A percentile compares a stretch with the other conserved stretches of the same genome.
phyloP scores from a whole-genome alignment of 2,329 filamentous ascomycete genomes.

The Blastomyces parvus region DNA sequence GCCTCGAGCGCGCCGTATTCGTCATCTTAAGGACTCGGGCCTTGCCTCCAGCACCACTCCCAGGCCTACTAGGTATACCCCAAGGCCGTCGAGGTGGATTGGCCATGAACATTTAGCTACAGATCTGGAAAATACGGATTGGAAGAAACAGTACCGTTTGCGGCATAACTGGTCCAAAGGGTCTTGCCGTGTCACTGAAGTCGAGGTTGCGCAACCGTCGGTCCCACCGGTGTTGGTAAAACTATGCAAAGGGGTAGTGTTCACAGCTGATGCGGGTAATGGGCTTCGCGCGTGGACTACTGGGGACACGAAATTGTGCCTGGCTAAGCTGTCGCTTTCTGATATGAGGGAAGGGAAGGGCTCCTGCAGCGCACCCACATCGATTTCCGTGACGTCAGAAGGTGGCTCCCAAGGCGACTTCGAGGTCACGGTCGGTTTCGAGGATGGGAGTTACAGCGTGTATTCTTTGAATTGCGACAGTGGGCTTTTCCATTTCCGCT shows the following conservation, averaged over 20 bases:
- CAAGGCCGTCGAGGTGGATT: slow-evolving; percentile 51
- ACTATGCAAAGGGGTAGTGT: slow-evolving; percentile 64
- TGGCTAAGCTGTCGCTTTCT: slow-evolving; percentile 41
- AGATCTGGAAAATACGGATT: slow-evolving; percentile 51
- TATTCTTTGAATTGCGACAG: slow-evolving; percentile 50
- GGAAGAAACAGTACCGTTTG: slow-evolving; percentile 82
- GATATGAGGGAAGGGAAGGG: slow-evolving; percentile 33
- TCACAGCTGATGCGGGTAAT: slow-evolving; percentile 60
- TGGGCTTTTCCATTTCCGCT: slow-evolving; percentile 41
- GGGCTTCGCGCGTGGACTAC: slow-evolving; percentile 74
- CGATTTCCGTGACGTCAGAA: slow-evolving; percentile 38
- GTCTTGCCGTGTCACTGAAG: slow-evolving; percentile 67
- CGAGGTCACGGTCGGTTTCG: slow-evolving; percentile 59
- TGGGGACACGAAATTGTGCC: slow-evolving; percentile 48
- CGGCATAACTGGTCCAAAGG: slow-evolving; percentile 86
- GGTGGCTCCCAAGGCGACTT: slow-evolving; percentile 38
- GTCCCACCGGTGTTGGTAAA: slow-evolving; percentile 61
- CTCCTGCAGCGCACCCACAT: slow-evolving; percentile 57
- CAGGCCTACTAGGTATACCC: slow-evolving; percentile 38
- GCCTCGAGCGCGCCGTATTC: slow-evolving; percentile 66
- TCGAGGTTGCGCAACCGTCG: slow-evolving; percentile 50
- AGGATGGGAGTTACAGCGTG: slow-evolving; percentile 60
- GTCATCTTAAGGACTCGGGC: slow-evolving; percentile 48
- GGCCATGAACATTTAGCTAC: slow-evolving; percentile 50
- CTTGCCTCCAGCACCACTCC: slow-evolving; percentile 13